Evolutionary conservation across 768 basidiomycete species (phyloP).

Genomic region (Tricholoma sp.): DNA sequence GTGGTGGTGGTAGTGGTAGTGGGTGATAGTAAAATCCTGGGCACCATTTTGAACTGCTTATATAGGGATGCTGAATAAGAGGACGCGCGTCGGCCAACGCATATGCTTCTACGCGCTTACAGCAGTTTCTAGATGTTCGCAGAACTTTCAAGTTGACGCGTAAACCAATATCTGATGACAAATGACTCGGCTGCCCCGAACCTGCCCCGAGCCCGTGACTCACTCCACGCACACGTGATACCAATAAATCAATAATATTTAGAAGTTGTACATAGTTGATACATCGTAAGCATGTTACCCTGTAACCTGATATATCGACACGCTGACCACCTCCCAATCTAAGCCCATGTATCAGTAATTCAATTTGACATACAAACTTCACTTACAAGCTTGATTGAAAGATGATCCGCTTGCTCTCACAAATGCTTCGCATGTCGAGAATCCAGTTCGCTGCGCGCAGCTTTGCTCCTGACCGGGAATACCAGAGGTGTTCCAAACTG

Average conservation of each 20-base stretch:
- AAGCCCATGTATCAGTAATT: constrained; percentile 3
- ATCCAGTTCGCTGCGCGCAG: constrained; percentile 81
- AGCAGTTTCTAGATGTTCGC: not conserved
- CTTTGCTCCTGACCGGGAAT: constrained; percentile 83
- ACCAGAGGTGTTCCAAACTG: constrained; percentile 68
- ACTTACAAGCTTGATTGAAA: constrained; percentile 76
- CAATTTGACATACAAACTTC: not conserved
- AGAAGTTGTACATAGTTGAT: no score
- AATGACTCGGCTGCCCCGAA: not conserved
- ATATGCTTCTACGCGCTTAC: constrained; percentile 11
- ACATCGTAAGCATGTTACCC: not conserved
- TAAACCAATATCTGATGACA: not conserved
- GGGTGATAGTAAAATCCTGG: not conserved
- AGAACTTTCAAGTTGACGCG: constrained; percentile 12
- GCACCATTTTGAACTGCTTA: constrained; percentile 1
- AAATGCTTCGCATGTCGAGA: constrained; percentile 74
- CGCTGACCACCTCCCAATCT: constrained; percentile 83
- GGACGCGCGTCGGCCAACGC: constrained; percentile 19
- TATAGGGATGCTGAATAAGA: constrained; percentile 14
- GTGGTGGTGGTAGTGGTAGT: not conserved
- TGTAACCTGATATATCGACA: constrained; percentile 33
- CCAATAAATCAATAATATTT: no score
- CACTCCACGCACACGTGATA: not conserved
- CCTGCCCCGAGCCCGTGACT: not conserved
- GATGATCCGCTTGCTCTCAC: constrained; percentile 68